Base-by-base conservation (phyloP, 495 filamentous ascomycete genomes). In the Penicillium manginii region DNA sequence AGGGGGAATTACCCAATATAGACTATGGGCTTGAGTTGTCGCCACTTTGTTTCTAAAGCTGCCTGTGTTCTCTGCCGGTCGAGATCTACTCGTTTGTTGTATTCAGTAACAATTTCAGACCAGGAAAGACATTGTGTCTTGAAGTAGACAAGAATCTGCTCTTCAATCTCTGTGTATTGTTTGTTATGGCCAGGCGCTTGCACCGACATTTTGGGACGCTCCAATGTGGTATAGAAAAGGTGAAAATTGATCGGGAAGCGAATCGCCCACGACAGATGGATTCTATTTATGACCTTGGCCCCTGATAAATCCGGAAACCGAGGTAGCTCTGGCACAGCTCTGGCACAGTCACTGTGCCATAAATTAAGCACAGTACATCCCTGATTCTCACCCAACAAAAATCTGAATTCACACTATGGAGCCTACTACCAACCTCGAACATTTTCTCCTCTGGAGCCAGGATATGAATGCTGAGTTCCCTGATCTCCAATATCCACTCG, bases 151-250 rank as follows among this genome's bases (percentile, higher is more conserved):
- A 42, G 5, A n/a, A 42, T 42, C 14, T 17, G n/a, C 39, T 42
- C 39, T n/a, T 42, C 39, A 4, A 17, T 42, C 15, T 42, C 39
- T 7, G 39, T 42, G n/a, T 42, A 42, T 42, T 42, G 39, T n/a
- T 42, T 42, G 39, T 42, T 42, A 42, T 42, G 39, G 39, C 39
- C 39, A n/a, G n/a, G 39, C 39, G 39, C 39, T 17, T 42, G 7
- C 15, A 7, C 15, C 6, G 6, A 42, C 39, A 42, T 42, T 8
- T 8, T 42, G 39, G 4, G n/a, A 42, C 10, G n/a, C 6, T 14
- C 6, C n/a, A 42, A 17, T 17, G 15, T 42, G 31, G 11, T 33
- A 33, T 42, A n/a, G 11, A 42, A 42, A 42, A 42, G 5, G 11
- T 42, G 39, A n/a, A n/a, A 42, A 42, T 4, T 42, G 39, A 17